Evolutionary conservation across 306 rosid genomes (phyloP).

Genomic region (Psophocarpus tetragonolobus): DNA sequence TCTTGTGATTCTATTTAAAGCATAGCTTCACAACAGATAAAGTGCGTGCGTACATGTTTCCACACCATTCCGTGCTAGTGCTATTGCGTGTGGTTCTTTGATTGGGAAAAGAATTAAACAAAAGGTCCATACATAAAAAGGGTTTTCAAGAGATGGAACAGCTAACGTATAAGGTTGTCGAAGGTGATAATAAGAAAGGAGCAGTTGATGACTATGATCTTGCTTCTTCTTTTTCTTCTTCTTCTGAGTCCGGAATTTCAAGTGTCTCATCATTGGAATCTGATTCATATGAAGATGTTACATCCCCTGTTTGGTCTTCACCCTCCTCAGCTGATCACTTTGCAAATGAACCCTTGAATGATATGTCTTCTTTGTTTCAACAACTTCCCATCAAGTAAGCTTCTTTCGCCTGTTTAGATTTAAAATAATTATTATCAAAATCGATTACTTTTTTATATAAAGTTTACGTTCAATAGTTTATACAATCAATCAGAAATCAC

Average conservation of each 20-base stretch:
- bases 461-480: background rate
- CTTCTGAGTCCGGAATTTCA: slow-evolving; percentile 28
- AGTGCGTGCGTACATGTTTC: background rate
- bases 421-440: too few species aligned
- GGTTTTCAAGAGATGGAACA: slow-evolving; percentile 23
- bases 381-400: slow-evolving; percentile 48
- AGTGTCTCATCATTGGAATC: slow-evolving; percentile 38
- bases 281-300: slow-evolving; percentile 40
- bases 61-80: background rate
- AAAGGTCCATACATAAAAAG: background rate
- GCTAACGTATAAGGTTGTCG: background rate
- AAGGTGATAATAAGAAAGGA: slow-evolving; percentile 9
- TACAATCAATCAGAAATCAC: background rate
- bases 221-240: slow-evolving; percentile 9
- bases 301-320: slow-evolving; percentile 24
- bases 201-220: slow-evolving; percentile 6
- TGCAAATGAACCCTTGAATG: slow-evolving; percentile 32
- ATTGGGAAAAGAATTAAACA: background rate
- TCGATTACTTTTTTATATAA: too few species aligned
- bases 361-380: slow-evolving; percentile 46
- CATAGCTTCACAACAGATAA: background rate
- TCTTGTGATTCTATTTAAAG: slow-evolving; percentile 29
- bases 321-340: slow-evolving; percentile 5
- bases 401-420: background rate
- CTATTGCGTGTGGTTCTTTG: slow-evolving; percentile 2